Evolutionary conservation across 148 eudicot genomes (phyloP), one percentile per base, ranked within the genome.

Genomic region (Hydrangea macrophylla): DNA sequence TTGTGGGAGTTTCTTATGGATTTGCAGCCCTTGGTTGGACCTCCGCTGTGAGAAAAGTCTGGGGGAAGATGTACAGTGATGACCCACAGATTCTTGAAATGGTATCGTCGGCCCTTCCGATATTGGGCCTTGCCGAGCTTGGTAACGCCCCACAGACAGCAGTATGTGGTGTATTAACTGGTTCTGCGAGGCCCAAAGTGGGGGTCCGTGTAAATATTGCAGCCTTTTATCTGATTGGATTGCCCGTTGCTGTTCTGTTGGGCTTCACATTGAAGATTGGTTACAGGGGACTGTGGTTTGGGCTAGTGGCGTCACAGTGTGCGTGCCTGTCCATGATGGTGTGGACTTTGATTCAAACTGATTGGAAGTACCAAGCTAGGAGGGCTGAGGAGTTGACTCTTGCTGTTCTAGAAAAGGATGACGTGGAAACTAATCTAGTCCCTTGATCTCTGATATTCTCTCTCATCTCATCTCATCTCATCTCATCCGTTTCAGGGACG

Each of bases 121-220:
- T 90, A 3, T 40, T 88, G 39, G 98, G 96, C 8, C 69, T 94
- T 15, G 88, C 92, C 15, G 98, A 94, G 60, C 68, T 94, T 4
- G 96, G 96, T 9, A 90, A 94, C 26, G 79, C 90, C 12, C 92
- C 96, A 0, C 98, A 90, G 54, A 90, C 98, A 13, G 97, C 89
- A 1, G 90, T 85, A 1, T 85, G 95, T 60, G 98, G 98, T 0
- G 92, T 72, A 2, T 62, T 94, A 1, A 85, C 86, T 24, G 98
- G 98, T 1, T 88, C 96, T 0, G 98, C 98, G 0, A 64, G 87
- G 65, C 88, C 98, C 1, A 86, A 75, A 69, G 18, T 83, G 1
- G 98, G 92, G 0, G 95, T 85, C 0, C 60, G 82, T 23, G 75
- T 88, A 17, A 94, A 94, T 60, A 68, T 90, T 18, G 59, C 86